Percentiles rank a stretch among this genome's conserved stretches.
phyloP scores from a whole-genome alignment of 257 asterid species.

The Gentiana dahurica region DNA sequence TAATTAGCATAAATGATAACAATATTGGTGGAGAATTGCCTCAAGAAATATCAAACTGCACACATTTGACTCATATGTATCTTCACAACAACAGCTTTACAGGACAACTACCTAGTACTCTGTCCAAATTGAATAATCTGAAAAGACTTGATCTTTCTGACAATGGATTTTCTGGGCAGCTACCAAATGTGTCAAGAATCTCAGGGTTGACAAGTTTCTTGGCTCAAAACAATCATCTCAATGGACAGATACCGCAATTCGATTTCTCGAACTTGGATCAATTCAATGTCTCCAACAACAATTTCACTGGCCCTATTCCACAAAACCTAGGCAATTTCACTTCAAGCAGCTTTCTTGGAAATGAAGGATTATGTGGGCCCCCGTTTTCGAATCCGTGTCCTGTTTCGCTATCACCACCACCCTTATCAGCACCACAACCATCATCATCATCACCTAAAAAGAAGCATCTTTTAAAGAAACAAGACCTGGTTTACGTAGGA shows the following conservation, averaged over 20 bases:
- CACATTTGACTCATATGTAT: conserved; percentile 42
- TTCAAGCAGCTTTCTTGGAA: conserved; percentile 35
- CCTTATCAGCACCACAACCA: background rate
- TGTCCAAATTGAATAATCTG: conserved; percentile 35
- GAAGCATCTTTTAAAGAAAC: conserved; percentile 20
- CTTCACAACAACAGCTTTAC: conserved; percentile 34
- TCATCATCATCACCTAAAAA: conserved; percentile 5
- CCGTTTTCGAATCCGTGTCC: conserved; percentile 38
- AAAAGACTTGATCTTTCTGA: conserved; percentile 36
- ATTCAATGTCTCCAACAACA: conserved; percentile 62
- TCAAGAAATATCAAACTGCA: conserved; percentile 46
- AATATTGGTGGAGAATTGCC: conserved; percentile 31
- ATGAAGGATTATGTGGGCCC: conserved; percentile 53
- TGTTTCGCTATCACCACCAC: conserved; percentile 15
- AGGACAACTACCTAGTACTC: conserved; percentile 38
- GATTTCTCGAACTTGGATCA: conserved; percentile 42
- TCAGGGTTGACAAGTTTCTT: conserved; percentile 53
- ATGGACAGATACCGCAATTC: conserved; percentile 39
- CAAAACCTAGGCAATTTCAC: conserved; percentile 24
- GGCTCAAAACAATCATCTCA: conserved; percentile 42
- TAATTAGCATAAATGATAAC: conserved; percentile 50
- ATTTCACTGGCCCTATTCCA: conserved; percentile 49
- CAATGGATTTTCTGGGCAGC: conserved; percentile 46
- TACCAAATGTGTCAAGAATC: conserved; percentile 49
- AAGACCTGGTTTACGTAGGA: conserved; percentile 46